Conservation (phyloP, 345 rosid genomes). For the Populus alba region DNA sequence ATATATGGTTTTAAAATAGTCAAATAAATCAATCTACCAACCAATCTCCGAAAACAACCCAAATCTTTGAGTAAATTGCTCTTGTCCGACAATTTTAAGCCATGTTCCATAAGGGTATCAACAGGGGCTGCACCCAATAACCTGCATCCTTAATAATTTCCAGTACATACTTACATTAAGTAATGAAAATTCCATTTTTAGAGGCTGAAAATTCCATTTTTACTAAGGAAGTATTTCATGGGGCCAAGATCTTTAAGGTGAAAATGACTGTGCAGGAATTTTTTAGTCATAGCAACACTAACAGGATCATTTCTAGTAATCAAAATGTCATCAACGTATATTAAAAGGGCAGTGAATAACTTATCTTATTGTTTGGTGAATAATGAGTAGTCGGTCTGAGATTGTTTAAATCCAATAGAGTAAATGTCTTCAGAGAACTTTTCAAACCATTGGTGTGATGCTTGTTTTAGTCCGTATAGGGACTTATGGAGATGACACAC, state of each 20-base stretch:
- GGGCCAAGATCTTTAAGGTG: not conserved
- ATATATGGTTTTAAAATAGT: no score
- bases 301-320: not conserved
- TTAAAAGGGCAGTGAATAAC: not conserved
- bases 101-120: no score
- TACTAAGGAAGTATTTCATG: not conserved
- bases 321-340: slow-evolving; percentile 1
- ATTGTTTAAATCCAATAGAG: not conserved
- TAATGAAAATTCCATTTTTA: not conserved
- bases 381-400: not conserved
- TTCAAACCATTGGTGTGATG: not conserved
- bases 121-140: no score
- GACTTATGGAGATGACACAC: not conserved
- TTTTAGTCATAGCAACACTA: not conserved
- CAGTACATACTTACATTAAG: not conserved
- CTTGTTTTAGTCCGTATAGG: not conserved
- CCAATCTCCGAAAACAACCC: no score
- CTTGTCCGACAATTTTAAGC: no score
- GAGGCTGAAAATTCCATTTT: not conserved
- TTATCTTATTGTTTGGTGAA: not conserved
- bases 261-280: not conserved
- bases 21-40: no score
- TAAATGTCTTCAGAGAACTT: not conserved
- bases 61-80: no score
- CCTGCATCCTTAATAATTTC: not conserved